These are phyloP conservation scores for Citrus unshiu DNA, from an alignment of 345 rosid species.

Conservation along the genomic window DNA sequence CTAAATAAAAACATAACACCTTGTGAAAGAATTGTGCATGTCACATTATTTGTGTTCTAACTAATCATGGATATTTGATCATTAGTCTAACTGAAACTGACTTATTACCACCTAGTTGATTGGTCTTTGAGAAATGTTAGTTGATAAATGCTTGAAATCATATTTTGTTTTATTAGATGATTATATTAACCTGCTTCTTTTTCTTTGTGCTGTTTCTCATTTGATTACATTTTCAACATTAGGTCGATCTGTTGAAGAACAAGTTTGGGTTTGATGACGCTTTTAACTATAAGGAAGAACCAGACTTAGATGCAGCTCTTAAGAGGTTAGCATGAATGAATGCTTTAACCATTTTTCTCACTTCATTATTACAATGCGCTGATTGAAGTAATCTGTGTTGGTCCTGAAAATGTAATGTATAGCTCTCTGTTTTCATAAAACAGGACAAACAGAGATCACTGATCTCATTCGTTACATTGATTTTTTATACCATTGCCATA, in stretches of 20 bases:
- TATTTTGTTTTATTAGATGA: neutral
- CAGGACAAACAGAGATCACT: neutral
- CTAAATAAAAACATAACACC: neutral
- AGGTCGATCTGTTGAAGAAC: slow-evolving; percentile 61
- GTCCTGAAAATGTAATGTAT: neutral
- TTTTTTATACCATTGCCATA: neutral
- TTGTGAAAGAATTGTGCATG: neutral
- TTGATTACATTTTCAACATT: neutral
- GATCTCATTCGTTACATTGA: neutral
- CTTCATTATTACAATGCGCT: neutral
- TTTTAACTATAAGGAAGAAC: slow-evolving; percentile 73
- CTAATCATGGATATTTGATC: neutral
- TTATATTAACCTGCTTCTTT: neutral
- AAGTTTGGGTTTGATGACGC: slow-evolving; percentile 73
- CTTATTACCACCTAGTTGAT: neutral
- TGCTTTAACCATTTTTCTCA: neutral
- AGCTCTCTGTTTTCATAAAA: neutral
- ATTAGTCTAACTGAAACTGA: no score
- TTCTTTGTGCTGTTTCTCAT: neutral
- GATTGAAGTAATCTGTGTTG: neutral
- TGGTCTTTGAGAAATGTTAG: neutral
- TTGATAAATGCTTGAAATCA: neutral
- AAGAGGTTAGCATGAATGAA: slow-evolving; percentile 42
- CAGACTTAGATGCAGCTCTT: slow-evolving; percentile 44
- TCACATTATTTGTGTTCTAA: neutral